Evolutionary conservation across 2,329 filamentous ascomycete species (phyloP), one percentile per base, ranked within the genome.

Genomic region (Boeremia lycopersici): DNA sequence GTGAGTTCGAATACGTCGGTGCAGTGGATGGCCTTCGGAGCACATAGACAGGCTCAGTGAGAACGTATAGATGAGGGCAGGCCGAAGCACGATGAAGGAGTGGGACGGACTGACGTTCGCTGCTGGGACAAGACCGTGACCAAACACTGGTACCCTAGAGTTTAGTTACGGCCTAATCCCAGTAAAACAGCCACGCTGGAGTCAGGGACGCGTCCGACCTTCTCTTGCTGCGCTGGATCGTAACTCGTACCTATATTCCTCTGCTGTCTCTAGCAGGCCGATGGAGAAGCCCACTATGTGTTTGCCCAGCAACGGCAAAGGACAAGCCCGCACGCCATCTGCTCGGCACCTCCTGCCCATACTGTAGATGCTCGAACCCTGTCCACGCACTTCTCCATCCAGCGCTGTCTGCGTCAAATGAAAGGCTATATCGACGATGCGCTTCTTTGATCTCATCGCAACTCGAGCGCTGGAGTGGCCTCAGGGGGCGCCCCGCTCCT

Each of bases 111-210:
- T 56, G 46, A 45, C 31, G 52, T 46, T 45, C 7, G 52, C 13
- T 28, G 38, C 46, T n/a, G 42, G 26, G 12, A 41, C 19, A 23
- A 23, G 19, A 23, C 19, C 19, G 19, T 47, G 59, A 23, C 38
- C 44, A 48, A 60, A 60, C 40, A 53, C 52, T 57, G 62, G 62
- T 65, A 65, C 61, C 62, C 62, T 65, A 65, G 59, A 31, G 54
- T 46, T 56, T 65, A 63, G 61, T 57, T 48, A 60, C 15, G 48
- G 52, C 50, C 44, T 40, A 52, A 65, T 63, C 62, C 62, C 59
- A 55, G 34, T 35, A 57, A 49, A 47, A 46, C 35, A 54, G 47
- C 57, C 61, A 54, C 55, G 48, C 17, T 26, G 41, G 41, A 36
- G 52, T 42, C 46, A 50, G 35, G 46, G 23, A 53, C 59, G 44